These are phyloP conservation scores for Dryas drummondii DNA, from an alignment of 306 rosid genomes.

Conservation along the genomic window DNA sequence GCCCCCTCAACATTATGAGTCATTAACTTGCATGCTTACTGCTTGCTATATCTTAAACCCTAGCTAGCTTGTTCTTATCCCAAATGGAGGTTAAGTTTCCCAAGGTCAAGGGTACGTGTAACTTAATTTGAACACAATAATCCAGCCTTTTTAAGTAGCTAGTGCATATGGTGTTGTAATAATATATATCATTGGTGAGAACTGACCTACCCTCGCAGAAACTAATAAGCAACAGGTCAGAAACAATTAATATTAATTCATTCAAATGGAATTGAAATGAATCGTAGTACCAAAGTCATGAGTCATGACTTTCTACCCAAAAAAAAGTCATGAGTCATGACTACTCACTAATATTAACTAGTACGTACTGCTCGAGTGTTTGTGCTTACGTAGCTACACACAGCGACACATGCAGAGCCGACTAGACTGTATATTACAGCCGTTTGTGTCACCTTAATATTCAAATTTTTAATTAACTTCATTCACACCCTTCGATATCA, in stretches of 20 bases:
- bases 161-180: background rate
- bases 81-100: background rate
- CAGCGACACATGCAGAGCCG: background rate
- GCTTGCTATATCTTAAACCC: background rate
- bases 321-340: background rate
- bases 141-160: background rate
- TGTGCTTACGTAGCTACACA: background rate
- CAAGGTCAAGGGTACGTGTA: background rate
- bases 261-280: slow-evolving; percentile 3
- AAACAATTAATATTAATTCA: background rate
- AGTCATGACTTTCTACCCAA: background rate
- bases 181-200: background rate
- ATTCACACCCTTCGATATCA: background rate
- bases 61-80: background rate
- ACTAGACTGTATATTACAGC: background rate
- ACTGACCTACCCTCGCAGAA: background rate
- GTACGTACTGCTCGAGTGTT: background rate
- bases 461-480: background rate
- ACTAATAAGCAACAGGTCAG: background rate
- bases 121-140: background rate
- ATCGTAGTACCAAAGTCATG: slow-evolving; percentile 8
- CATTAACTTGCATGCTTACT: too few species aligned
- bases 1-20: too few species aligned
- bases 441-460: background rate
- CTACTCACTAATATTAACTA: background rate